Base-by-base conservation (phyloP, 164 flowering plant genomes). In the Taxillus chinensis region DNA sequence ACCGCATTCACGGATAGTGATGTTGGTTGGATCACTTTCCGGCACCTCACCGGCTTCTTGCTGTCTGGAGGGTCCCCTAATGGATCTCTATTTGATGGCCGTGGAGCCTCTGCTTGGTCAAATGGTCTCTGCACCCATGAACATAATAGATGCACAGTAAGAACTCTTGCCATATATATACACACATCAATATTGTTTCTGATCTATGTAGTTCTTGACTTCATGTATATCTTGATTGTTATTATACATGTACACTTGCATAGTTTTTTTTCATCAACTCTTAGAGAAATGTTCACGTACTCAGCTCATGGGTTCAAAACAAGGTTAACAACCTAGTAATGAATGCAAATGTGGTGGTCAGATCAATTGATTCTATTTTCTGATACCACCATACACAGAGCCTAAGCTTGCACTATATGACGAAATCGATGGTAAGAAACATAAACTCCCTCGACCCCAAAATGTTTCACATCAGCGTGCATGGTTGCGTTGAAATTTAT, bases 371-470 rank as follows among this genome's bases (percentile, higher is more conserved):
- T 27, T 27, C 27, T 27, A 27, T 27, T 27, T 27, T 27, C 27
- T 27, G 27, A 27, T 27, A 27, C 27, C 27, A 27, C 27, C 27
- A 27, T 27, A 27, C 27, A 13, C 39, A 54, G 57, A 17, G 3
- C 39, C 3, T 54, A 3, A 54, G 60, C 10, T 45, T 71, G 43
- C 41, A 8, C 3, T 7, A 0, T 2, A 4, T 74, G 39, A 68
- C 59, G 42, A 62, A 71, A 14, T 39, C 65, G 0, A 37, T 2
- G 5, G 17, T 71, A 3, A 7, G 41, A 39, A 63, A 59, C 56
- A 57, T 68, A 55, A 65, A 68, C 10, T 63, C 68, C 0, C 14
- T 63, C 10, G 13, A 75, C 69, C 62, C 66, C 63, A 75, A 75
- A 64, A 12, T 49, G 16, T 75, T 75, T 41, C 76, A 75, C 68